These are phyloP conservation scores for Kwoniella mangroviensis DNA, from an alignment of 768 basidiomycete genomes.

Conservation along the genomic window DNA sequence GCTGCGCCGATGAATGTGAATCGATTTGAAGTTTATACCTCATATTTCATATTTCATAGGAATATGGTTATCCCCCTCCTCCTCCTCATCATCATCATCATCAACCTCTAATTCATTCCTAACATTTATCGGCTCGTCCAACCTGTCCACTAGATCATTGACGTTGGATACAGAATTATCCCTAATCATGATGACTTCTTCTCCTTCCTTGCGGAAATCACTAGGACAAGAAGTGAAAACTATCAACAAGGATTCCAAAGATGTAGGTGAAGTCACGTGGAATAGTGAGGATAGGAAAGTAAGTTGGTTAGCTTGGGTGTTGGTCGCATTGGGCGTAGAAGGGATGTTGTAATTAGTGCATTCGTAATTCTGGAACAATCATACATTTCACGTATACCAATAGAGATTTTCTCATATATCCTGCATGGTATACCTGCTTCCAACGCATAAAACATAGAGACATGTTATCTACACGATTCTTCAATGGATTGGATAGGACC, in stretches of 20 bases:
- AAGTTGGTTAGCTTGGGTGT: constrained; percentile 48
- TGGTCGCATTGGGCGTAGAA: constrained; percentile 56
- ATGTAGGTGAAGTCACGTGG: constrained; percentile 56
- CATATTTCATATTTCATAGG: constrained; percentile 62
- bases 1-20: too few species aligned
- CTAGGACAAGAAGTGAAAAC: constrained; percentile 56
- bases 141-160: constrained; percentile 87
- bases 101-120: constrained; percentile 62
- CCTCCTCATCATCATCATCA: constrained; percentile 25
- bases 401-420: not conserved
- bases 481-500: too few species aligned
- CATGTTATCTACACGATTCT: too few species aligned
- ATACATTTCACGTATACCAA: not conserved
- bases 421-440: not conserved
- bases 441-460: too few species aligned
- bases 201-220: constrained; percentile 56
- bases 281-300: constrained; percentile 51
- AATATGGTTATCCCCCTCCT: constrained; percentile 72
- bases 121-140: constrained; percentile 92
- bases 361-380: not conserved
- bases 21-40: too few species aligned
- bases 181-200: constrained; percentile 77
- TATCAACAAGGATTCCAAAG: constrained; percentile 47
- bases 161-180: constrained; percentile 91
- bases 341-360: constrained; percentile 17